A percentile compares a stretch with the other conserved stretches of the same genome.
These are phyloP conservation scores for Diddensiella transvaalensis DNA, from an alignment of 805 yeast genomes.

Conservation along the genomic window DNA sequence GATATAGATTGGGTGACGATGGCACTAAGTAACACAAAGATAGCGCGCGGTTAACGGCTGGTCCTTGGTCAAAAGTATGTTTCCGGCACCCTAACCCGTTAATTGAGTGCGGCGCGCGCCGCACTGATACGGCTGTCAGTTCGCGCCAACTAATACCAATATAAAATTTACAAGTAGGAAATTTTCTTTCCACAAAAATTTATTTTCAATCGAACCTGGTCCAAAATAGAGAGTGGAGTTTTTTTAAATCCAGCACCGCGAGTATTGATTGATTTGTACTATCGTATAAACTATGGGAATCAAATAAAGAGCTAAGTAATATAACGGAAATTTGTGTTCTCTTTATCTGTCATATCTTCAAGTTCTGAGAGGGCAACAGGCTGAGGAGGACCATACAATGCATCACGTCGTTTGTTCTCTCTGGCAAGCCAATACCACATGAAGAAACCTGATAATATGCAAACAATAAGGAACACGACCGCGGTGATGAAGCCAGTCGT, in stretches of 20 bases:
- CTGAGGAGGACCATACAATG: background rate
- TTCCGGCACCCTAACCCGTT: background rate
- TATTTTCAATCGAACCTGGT: too few species aligned
- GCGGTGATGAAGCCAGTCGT: slow-evolving; percentile 11
- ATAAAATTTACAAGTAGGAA: too few species aligned
- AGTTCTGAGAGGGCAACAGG: background rate
- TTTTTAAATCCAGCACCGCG: too few species aligned
- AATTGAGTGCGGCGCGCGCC: background rate
- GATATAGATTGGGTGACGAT: too few species aligned
- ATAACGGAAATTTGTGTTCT: slow-evolving; percentile 53
- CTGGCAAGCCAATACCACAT: background rate
- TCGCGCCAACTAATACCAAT: too few species aligned
- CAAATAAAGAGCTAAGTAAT: background rate
- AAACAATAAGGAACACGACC: slow-evolving; percentile 2
- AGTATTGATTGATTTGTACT: too few species aligned
- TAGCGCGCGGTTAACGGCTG: too few species aligned
- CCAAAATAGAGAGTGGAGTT: too few species aligned
- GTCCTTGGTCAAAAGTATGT: too few species aligned
- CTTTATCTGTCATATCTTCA: slow-evolving; percentile 48
- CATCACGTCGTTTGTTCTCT: slow-evolving; percentile 7
- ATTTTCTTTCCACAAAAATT: too few species aligned
- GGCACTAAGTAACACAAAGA: too few species aligned
- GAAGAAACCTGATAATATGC: background rate
- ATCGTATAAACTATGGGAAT: too few species aligned
- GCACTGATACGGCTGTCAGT: background rate